phyloP scores from a whole-genome alignment of 1,284 basidiomycete species.

The Pseudozyma thailandica region DNA sequence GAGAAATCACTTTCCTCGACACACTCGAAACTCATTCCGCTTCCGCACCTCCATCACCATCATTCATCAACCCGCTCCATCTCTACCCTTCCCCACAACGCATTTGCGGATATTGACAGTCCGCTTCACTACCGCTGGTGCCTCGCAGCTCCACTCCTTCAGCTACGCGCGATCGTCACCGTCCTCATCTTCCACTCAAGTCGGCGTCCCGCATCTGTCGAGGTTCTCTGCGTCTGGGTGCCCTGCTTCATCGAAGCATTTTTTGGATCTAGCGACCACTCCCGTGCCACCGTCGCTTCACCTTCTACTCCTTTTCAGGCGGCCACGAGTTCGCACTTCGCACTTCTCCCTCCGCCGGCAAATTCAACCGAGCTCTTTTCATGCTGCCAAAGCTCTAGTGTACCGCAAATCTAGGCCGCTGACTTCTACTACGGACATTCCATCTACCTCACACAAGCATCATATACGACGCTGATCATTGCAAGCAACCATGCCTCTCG shows the following conservation, averaged over 20 bases:
- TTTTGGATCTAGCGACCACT: no score
- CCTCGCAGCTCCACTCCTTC: neutral
- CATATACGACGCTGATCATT: slow-evolving; percentile 1
- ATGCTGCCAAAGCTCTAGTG: no score
- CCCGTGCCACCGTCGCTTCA: no score
- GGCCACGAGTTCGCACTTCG: no score
- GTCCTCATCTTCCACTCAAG: neutral
- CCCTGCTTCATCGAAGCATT: no score
- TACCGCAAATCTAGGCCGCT: no score
- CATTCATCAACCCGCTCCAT: neutral
- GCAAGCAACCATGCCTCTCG: slow-evolving; percentile 53
- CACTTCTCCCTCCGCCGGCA: no score
- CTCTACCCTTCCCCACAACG: neutral
- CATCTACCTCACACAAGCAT: neutral
- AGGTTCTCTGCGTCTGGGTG: no score
- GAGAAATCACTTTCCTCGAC: neutral
- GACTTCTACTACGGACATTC: neutral
- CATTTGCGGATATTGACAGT: neutral
- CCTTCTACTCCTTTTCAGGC: no score
- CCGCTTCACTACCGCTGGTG: neutral
- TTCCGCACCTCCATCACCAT: neutral
- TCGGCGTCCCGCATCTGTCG: no score
- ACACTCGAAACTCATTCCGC: neutral
- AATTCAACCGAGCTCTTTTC: no score
- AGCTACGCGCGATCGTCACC: neutral